Conservation (phyloP, 345 rosid genomes). For the Salix viminalis region DNA sequence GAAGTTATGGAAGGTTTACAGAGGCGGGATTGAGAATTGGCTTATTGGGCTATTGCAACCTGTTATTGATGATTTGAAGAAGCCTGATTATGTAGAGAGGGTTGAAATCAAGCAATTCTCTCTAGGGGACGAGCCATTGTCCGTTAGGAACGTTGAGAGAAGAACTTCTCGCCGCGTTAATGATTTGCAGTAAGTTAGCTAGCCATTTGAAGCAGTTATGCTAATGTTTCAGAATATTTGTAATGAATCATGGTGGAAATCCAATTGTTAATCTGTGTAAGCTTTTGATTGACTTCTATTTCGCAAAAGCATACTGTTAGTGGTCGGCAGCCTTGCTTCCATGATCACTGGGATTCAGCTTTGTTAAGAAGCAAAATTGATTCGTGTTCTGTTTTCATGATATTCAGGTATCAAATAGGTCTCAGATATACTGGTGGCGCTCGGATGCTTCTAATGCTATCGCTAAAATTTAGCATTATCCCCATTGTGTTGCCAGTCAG, state of each 20-base stretch:
- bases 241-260: not conserved
- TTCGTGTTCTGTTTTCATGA: conserved; percentile 17
- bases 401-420: conserved; percentile 89
- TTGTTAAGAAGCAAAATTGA: conserved; percentile 10
- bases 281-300: not conserved
- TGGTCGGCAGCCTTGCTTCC: not conserved
- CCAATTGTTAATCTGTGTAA: not conserved
- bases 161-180: conserved; percentile 87
- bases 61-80: conserved; percentile 85
- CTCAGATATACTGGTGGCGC: conserved; percentile 97
- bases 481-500: conserved; percentile 91
- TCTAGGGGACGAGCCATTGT: conserved; percentile 88
- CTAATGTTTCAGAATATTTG: not conserved
- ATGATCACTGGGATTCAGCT: not conserved
- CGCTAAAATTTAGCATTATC: conserved; percentile 75
- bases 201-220: not conserved
- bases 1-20: conserved; percentile 92
- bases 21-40: conserved; percentile 93
- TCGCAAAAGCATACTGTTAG: not conserved
- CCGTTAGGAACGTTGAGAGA: conserved; percentile 92
- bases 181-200: conserved; percentile 81
- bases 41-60: conserved; percentile 85
- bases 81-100: conserved; percentile 91
- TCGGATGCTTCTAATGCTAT: conserved; percentile 81
- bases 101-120: conserved; percentile 94